Evolutionary conservation across 1,284 basidiomycete species (phyloP).

Genomic region (Ganoderma lucidum): DNA sequence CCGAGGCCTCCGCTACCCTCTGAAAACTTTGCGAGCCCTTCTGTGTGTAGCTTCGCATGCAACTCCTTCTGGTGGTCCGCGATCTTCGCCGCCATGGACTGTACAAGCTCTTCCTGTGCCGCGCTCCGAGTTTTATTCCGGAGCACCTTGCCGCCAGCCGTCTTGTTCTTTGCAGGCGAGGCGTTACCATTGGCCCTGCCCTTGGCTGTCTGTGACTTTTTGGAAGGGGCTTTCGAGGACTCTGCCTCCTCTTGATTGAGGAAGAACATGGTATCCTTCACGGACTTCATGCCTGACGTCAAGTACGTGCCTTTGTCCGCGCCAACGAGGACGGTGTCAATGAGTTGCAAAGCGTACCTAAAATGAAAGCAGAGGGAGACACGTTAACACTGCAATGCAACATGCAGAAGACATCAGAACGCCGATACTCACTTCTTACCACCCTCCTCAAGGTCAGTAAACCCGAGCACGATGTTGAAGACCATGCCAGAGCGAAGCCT

Average conservation of each 20-base stretch:
- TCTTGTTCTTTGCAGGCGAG: constrained; percentile 74
- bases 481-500: constrained; percentile 85
- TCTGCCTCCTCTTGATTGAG: constrained; percentile 63
- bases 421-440: constrained; percentile 70
- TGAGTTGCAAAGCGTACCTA: constrained; percentile 90
- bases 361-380: background rate
- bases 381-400: background rate
- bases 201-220: constrained; percentile 63
- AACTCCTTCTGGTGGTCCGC: constrained; percentile 91
- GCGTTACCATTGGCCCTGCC: constrained; percentile 56
- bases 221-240: constrained; percentile 58
- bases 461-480: constrained; percentile 86
- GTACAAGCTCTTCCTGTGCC: constrained; percentile 81
- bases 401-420: background rate
- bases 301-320: constrained; percentile 74
- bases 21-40: constrained; percentile 87
- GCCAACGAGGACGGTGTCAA: constrained; percentile 89
- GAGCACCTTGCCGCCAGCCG: constrained; percentile 82
- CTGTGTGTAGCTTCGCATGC: constrained; percentile 81
- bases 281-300: constrained; percentile 84
- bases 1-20: constrained; percentile 74
- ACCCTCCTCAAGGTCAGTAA: constrained; percentile 83
- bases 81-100: constrained; percentile 75
- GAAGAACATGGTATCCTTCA: constrained; percentile 93
- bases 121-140: constrained; percentile 86